Evolutionary conservation across 73 alveolate genomes (phyloP).

Genomic region (Paramecium octaurelia): DNA sequence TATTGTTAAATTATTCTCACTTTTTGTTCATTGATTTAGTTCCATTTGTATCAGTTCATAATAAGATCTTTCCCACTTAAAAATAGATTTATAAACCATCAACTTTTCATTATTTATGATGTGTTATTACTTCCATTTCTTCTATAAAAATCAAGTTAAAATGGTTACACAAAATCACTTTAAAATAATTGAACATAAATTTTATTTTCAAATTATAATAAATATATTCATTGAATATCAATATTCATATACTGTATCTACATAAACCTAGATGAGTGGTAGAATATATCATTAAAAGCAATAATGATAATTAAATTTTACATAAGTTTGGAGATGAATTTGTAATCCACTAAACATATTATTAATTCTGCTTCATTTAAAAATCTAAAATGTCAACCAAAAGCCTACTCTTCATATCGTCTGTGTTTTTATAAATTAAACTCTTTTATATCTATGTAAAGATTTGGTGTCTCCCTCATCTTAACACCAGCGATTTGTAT

Average conservation of each 20-base stretch:
- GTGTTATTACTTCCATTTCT: not conserved
- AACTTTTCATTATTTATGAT: not conserved
- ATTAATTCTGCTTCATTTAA: not conserved
- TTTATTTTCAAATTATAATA: no score
- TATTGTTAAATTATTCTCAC: slow-evolving; percentile 34
- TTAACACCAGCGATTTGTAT: slow-evolving; percentile 23
- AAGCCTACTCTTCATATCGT: not conserved
- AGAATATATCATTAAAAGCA: slow-evolving; percentile 15
- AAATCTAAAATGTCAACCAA: not conserved
- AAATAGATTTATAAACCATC: not conserved
- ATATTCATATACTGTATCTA: no score
- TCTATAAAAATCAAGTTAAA: no score
- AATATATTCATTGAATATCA: no score
- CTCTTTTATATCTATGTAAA: not conserved
- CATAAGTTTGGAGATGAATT: slow-evolving; percentile 5
- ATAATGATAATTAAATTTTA: slow-evolving; percentile 8
- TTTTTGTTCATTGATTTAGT: slow-evolving; percentile 8
- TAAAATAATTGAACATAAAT: no score
- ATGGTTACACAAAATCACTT: no score
- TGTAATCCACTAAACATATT: not conserved
- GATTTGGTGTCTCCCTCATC: slow-evolving; percentile 37
- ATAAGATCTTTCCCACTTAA: not conserved
- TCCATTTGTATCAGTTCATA: not conserved
- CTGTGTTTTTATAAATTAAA: not conserved
- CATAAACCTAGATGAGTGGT: not conserved